Evolutionary conservation across 108 stramenopile genomes (phyloP), one percentile per base, ranked within the genome.

Genomic region (Cyclostephanos invisitatus): DNA sequence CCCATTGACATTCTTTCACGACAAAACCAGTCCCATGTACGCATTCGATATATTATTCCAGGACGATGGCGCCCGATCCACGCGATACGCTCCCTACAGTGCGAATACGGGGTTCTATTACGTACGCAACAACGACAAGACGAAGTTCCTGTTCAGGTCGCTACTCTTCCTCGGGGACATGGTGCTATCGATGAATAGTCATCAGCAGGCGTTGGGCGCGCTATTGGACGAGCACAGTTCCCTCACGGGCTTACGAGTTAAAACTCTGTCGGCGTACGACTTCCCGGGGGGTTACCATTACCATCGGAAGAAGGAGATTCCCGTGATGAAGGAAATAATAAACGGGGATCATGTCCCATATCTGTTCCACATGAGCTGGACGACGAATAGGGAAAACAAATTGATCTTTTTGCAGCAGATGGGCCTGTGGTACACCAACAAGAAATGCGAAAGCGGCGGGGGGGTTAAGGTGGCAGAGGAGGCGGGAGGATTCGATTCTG

Each of bases 41-140:
- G 70, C 72, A 35, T 87, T 89, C 58, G 96, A 96, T 68, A 84
- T 88, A 62, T 78, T 87, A 24, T 97, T 95, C 67, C 93, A 93
- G 78, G 94, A 97, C 67, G 97, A 97, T 64, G 97, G 97, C 18
- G 87, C 86, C 20, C 81, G 90, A 42, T 53, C 82, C 5, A 9
- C 80, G 17, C 69, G 86, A 5, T 92, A 92, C 58, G 86, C 88
- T 10, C 91, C 91, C 11, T 92, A 89, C 69, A 75, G 56, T 58
- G 84, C 84, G 4, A 90, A 88, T 32, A 77, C 85, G 28, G 97
- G 95, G 7, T 96, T 96, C 73, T 97, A 96, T 70, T 96, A 87
- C 51, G 88, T 97, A 27, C 80, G 92, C 36, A 62, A 86, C 84
- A 91, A 92, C 71, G 68, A 67, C 35, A 72, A 77, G 53, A 93